Evolutionary conservation across 2,329 filamentous ascomycete genomes (phyloP).

Genomic region (Leptosphaerulina australis): DNA sequence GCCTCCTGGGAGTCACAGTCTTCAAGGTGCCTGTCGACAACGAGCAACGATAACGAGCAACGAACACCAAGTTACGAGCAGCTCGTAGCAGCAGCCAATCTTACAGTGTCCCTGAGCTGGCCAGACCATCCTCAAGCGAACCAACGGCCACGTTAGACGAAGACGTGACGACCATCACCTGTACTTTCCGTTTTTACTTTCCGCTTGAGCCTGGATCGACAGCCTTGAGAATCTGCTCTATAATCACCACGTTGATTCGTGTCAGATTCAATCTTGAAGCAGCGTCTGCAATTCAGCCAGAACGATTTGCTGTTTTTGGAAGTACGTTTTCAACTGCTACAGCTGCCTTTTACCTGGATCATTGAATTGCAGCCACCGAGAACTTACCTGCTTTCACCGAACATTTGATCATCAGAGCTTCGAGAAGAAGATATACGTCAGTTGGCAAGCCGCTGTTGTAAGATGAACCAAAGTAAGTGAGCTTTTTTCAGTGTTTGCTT

Average conservation of each 20-base stretch:
- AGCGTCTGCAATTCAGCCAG: conserved; percentile 18
- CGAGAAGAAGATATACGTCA: too few relatives aligned
- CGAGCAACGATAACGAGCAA: too few relatives aligned
- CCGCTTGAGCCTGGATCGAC: conserved; percentile 23
- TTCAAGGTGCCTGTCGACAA: conserved; percentile 23
- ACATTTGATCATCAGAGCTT: background rate
- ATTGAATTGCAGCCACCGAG: conserved; percentile 28
- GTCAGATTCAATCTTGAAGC: conserved; percentile 16
- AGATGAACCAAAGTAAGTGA: conserved; percentile 50
- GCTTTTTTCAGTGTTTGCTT: conserved; percentile 28
- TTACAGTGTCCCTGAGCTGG: conserved; percentile 45
- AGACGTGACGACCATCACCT: conserved; percentile 12
- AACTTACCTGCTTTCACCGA: background rate
- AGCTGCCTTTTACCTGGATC: conserved; percentile 33
- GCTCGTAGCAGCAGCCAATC: conserved; percentile 47
- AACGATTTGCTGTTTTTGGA: conserved; percentile 29
- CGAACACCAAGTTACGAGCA: conserved; percentile 32
- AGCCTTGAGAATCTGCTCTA: conserved; percentile 19
- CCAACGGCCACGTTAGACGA: conserved; percentile 45
- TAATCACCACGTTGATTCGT: conserved; percentile 17
- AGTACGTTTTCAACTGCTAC: conserved; percentile 35
- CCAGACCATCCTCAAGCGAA: conserved; percentile 48
- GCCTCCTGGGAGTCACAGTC: background rate
- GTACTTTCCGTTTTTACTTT: conserved; percentile 27
- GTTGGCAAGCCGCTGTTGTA: conserved; percentile 28